A percentile compares a stretch with the other conserved stretches of the same genome.
Evolutionary conservation across 257 asterid genomes (phyloP).

Genomic region (Fraxinus quadrangulata): DNA sequence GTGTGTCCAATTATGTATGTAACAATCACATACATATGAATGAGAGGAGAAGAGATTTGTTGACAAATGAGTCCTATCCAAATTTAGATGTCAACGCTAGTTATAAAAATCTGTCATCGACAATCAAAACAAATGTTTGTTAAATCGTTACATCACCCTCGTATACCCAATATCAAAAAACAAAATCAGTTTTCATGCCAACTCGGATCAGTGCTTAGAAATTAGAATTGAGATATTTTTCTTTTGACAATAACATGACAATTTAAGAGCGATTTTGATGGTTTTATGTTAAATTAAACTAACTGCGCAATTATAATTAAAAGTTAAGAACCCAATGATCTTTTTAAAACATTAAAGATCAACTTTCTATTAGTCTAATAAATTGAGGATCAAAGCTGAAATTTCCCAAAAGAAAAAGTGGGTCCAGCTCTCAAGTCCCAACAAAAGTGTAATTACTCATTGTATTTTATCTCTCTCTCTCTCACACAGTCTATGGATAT

Average conservation of each 20-base stretch:
- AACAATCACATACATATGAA: too few species aligned
- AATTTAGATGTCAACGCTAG: too few species aligned
- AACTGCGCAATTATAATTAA: not conserved
- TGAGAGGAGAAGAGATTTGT: too few species aligned
- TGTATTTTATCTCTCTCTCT: not conserved
- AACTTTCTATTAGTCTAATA: not conserved
- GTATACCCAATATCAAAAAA: too few species aligned
- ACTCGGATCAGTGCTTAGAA: not conserved
- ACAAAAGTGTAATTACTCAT: not conserved
- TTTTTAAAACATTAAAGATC: not conserved
- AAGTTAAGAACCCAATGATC: not conserved
- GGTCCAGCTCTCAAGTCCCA: slow-evolving; percentile 5
- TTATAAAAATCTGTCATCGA: not conserved
- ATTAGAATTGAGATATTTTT: not conserved
- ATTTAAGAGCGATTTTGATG: too few species aligned
- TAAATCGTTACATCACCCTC: too few species aligned
- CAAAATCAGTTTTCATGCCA: too few species aligned
- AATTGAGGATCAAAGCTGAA: not conserved
- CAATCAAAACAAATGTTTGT: too few species aligned
- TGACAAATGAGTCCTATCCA: too few species aligned
- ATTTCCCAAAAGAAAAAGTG: not conserved
- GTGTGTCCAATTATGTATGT: too few species aligned
- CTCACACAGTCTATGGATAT: not conserved
- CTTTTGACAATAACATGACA: too few species aligned
- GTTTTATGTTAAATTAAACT: too few species aligned